Evolutionary conservation across 371 early-diverging fungal genomes (phyloP).

Genomic region (Mortierella sp.): DNA sequence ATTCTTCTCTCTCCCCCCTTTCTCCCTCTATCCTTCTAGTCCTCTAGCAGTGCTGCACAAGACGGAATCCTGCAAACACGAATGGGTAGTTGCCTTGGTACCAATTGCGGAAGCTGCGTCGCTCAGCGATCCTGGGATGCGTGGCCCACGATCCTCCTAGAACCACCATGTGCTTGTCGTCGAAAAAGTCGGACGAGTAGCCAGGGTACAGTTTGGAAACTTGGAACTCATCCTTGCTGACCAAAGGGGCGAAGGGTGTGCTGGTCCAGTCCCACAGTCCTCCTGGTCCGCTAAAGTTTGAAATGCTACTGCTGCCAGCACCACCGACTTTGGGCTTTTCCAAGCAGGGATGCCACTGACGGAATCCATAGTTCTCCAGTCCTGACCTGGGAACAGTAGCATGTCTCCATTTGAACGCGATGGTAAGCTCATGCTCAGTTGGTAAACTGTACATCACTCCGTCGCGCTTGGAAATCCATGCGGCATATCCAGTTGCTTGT

Average conservation of each 20-base stretch:
- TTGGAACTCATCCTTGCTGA: constrained; percentile 65
- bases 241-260: constrained; percentile 63
- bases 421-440: constrained; percentile 41
- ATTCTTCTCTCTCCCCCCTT: no score
- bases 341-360: constrained; percentile 68
- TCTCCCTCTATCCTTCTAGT: not conserved
- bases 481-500: constrained; percentile 77
- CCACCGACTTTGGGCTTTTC: constrained; percentile 21
- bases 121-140: constrained; percentile 77
- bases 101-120: constrained; percentile 88
- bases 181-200: constrained; percentile 91
- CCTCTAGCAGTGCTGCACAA: constrained; percentile 24
- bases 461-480: constrained; percentile 58
- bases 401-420: constrained; percentile 26
- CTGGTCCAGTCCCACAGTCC: constrained; percentile 86
- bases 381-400: constrained; percentile 53
- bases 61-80: constrained; percentile 66
- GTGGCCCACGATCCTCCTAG: constrained; percentile 92
- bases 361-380: constrained; percentile 62
- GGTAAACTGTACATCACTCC: constrained; percentile 61
- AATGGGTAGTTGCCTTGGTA: constrained; percentile 88
- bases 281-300: constrained; percentile 68
- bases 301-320: constrained; percentile 7
- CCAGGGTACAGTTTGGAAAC: constrained; percentile 83
- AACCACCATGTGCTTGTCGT: constrained; percentile 85